Evolutionary conservation across 148 eudicot species (phyloP), one percentile per base, ranked within the genome.

Genomic region (Vaccinium corymbosum): DNA sequence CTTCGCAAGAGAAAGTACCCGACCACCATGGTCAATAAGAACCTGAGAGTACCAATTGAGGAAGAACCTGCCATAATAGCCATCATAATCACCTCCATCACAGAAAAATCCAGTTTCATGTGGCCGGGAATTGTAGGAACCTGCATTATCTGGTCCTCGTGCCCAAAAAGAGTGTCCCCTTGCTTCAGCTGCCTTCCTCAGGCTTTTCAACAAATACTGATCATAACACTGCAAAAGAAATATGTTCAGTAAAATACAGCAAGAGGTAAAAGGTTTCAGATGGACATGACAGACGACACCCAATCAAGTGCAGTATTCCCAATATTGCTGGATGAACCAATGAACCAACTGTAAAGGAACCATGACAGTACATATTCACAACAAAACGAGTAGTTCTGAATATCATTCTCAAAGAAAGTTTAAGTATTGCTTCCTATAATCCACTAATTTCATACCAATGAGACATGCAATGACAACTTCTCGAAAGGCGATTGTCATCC

Each of bases 81-180:
- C 87, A 90, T 95, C 95, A 84, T 97, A 97, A 86, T 95, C 99
- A 83, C 99, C 99, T 76, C 98, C 96, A 55, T 94, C 94, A 87
- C 98, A 97, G 89, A 97, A 97, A 86, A 97, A 97, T 79, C 95
- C 94, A 35, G 99, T 97, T 87, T 97, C 98, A 81, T 95, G 93
- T 35, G 99, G 99, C 85, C 84, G 92, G 55, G 99, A 94, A 87
- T 93, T 97, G 89, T 94, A 97, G 83, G 93, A 93, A 89, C 99
- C 97, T 80, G 95, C 91, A 89, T 95, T 95, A 85, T 89, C 94
- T 50, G 99, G 99, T 82, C 94, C 96, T 85, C 90, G 93, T 51
- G 93, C 95, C 98, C 98, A 97, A 82, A 90, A 93, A 49, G 94
- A 83, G 85, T 94, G 98, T 74, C 98, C 99, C 88, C 95, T 92